Evolutionary conservation across 2,329 filamentous ascomycete species (phyloP), one percentile per base, ranked within the genome.

Genomic region (Alternaria postmessia): DNA sequence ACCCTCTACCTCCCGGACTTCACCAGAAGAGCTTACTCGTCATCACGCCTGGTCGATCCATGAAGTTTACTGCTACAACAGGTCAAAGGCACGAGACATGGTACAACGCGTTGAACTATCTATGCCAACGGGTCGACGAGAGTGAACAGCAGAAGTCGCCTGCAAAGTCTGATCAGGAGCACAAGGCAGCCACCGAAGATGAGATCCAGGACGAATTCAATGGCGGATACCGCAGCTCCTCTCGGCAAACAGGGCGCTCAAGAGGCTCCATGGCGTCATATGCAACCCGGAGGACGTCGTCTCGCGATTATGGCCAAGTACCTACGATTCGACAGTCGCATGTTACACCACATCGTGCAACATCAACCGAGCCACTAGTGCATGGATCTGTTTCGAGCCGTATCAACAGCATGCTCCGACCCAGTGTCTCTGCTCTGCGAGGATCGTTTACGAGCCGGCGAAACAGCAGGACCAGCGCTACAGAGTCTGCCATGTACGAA

Each of bases 51-150:
- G 93, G 94, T 51, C 89, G 95, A 66, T 89, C 89, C 16, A 88
- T 99, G 80, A 94, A 97, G 79, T 96, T 99, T 68, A 99, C 95
- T 1, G 96, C 94, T 64, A 89, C 92, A 2, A 99, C 95, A 3
- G 91, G 93, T 38, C 93, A 97, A 76, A 87, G 95, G 62, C 95
- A 99, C 74, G 95, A 99, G 81, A 98, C 94, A 1, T 99, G 95
- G 95, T 97, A 95, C 85, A 98, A 98, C 74, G 94, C 95, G 0
- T 84, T 99, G 55, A 96, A 93, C 1, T 99, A 99, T 76, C 86
- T 99, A 14, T 85, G 98, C 36, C 85, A 97, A 30, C 89, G 94
- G 46, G 93, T 89, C 26, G 73, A 69, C 1, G 69, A 85, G 16
- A 82, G 83, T 48, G 72, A 77, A 55, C 78, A 86, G 20, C 41